A percentile compares a stretch with the other conserved stretches of the same genome.
phyloP scores from a whole-genome alignment of 306 rosid genomes.

The Casuarina equisetifolia region DNA sequence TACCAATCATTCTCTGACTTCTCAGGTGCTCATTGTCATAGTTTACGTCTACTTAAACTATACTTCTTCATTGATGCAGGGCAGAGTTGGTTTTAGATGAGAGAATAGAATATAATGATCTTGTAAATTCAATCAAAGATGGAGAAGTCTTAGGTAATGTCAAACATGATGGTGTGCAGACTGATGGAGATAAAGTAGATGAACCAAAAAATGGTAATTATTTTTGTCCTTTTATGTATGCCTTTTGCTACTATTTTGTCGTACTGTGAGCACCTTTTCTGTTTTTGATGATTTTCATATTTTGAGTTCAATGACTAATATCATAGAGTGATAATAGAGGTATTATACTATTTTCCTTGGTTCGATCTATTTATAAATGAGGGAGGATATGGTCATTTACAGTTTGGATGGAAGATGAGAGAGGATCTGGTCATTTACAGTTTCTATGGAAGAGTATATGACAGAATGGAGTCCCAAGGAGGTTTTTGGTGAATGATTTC shows the following conservation, averaged over 20 bases:
- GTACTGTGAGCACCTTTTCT: background rate
- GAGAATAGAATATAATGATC: slow-evolving; percentile 86
- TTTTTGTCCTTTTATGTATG: background rate
- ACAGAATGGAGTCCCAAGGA: background rate
- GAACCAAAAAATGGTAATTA: slow-evolving; percentile 48
- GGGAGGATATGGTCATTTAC: too few species aligned
- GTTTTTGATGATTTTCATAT: background rate
- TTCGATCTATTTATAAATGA: too few species aligned
- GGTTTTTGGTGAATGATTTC: background rate
- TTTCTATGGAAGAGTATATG: background rate
- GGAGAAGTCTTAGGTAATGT: slow-evolving; percentile 41
- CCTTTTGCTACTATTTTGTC: background rate
- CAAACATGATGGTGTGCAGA: slow-evolving; percentile 33
- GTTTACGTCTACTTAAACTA: slow-evolving; percentile 24
- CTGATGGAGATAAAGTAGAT: slow-evolving; percentile 35
- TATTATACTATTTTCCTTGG: background rate
- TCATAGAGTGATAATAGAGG: background rate
- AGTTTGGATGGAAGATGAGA: too few species aligned
- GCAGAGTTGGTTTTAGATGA: slow-evolving; percentile 87
- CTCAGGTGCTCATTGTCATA: background rate
- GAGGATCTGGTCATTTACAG: background rate
- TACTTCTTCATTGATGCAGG: slow-evolving; percentile 46
- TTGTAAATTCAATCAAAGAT: slow-evolving; percentile 48
- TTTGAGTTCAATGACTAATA: background rate
- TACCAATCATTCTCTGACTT: background rate